phyloP scores from a whole-genome alignment of 345 rosid genomes.

The Cochlearia excelsa region DNA sequence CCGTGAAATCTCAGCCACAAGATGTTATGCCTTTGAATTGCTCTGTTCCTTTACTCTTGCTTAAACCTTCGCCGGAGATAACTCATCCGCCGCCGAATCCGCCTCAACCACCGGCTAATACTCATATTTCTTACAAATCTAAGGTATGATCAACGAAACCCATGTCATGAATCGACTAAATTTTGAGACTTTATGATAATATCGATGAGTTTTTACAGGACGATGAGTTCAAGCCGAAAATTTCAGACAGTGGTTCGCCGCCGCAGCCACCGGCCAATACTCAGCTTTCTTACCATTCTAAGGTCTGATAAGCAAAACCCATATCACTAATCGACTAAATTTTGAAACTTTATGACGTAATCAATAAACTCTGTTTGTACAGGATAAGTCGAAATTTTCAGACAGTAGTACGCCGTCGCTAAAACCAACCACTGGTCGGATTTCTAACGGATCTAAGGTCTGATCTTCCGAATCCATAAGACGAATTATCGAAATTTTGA shows the following conservation, averaged over 20 bases:
- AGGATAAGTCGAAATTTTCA: constrained; percentile 57
- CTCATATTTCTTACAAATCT: constrained; percentile 66
- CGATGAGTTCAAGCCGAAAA: constrained; percentile 49
- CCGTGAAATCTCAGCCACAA: constrained; percentile 29
- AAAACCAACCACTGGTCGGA: constrained; percentile 40
- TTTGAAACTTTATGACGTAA: background rate
- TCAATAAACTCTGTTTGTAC: background rate
- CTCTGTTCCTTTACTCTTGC: constrained; percentile 45
- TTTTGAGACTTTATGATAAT: background rate
- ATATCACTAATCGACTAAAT: background rate
- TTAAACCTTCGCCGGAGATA: constrained; percentile 39
- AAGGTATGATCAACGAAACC: constrained; percentile 38
- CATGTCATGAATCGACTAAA: background rate
- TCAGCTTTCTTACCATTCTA: constrained; percentile 68
- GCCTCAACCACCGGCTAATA: constrained; percentile 30
- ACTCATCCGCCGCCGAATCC: constrained; percentile 40
- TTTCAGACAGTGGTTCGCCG: constrained; percentile 30
- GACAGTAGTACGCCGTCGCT: constrained; percentile 14
- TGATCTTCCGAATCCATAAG: background rate
- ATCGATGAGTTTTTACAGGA: constrained; percentile 39
- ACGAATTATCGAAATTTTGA: background rate
- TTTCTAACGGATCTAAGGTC: constrained; percentile 75
- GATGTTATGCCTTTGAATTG: constrained; percentile 25
- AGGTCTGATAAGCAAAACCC: constrained; percentile 35
- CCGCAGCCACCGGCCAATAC: constrained; percentile 29